These are phyloP conservation scores for Passiflora organensis DNA, from an alignment of 345 rosid species.

Conservation along the genomic window DNA sequence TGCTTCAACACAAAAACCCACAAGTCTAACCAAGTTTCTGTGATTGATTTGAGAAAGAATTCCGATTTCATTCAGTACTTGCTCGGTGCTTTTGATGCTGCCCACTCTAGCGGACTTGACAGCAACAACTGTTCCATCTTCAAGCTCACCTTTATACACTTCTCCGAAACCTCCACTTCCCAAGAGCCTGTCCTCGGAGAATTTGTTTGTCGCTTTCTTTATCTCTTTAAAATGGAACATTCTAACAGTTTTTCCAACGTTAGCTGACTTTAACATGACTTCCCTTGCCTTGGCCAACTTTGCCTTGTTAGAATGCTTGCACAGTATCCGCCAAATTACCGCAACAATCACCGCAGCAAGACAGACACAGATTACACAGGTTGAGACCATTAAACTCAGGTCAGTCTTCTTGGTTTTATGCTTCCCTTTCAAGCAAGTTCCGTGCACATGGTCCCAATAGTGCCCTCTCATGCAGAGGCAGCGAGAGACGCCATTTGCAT, in stretches of 20 bases:
- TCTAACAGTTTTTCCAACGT: constrained; percentile 42
- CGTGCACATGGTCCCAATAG: constrained; percentile 33
- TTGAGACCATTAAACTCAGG: constrained; percentile 29
- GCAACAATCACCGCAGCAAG: constrained; percentile 12
- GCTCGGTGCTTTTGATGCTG: constrained; percentile 54
- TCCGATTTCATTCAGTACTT: constrained; percentile 60
- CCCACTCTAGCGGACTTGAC: constrained; percentile 62
- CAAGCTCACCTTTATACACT: constrained; percentile 58
- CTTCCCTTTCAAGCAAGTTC: constrained; percentile 35
- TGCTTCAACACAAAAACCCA: constrained; percentile 57
- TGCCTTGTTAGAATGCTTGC: constrained; percentile 12
- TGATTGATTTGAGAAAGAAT: constrained; percentile 66
- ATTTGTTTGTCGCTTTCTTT: constrained; percentile 46
- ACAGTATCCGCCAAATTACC: constrained; percentile 12
- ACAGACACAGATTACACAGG: constrained; percentile 25
- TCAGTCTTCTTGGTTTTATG: constrained; percentile 4
- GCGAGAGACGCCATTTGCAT: constrained; percentile 22
- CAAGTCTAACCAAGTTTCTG: constrained; percentile 49
- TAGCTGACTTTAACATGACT: constrained; percentile 38
- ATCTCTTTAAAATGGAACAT: constrained; percentile 45
- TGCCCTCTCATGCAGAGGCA: constrained; percentile 47
- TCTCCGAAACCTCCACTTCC: constrained; percentile 65
- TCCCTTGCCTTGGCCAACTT: constrained; percentile 44
- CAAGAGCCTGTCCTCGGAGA: constrained; percentile 39
- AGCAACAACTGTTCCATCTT: constrained; percentile 46